A percentile compares a stretch with the other conserved stretches of the same genome.
phyloP scores from a whole-genome alignment of 1,139 yeast species.

The Blastobotrys capitulatus region DNA sequence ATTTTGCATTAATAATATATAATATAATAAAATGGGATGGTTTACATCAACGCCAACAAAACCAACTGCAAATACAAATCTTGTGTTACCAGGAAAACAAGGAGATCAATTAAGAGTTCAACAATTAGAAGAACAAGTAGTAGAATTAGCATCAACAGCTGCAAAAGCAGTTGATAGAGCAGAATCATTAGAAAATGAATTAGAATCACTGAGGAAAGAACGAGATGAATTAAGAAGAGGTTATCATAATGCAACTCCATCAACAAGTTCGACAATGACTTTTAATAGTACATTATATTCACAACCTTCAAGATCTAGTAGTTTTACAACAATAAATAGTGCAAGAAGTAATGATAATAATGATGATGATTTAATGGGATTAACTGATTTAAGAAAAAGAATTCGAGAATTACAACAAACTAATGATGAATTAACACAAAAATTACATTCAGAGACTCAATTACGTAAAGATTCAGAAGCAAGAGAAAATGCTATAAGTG shows the following conservation, averaged over 20 bases:
- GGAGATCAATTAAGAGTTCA: slow-evolving; percentile 29
- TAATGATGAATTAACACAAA: slow-evolving; percentile 26
- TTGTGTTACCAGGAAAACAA: slow-evolving; percentile 24
- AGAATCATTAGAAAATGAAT: slow-evolving; percentile 27
- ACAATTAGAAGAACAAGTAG: slow-evolving; percentile 31
- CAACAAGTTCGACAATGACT: slow-evolving; percentile 2
- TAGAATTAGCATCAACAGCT: slow-evolving; percentile 29
- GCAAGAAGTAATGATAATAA: neutral
- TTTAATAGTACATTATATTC: slow-evolving; percentile 6
- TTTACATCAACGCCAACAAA: neutral
- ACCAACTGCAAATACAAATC: neutral
- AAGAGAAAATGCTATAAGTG: slow-evolving; percentile 53
- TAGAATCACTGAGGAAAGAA: neutral
- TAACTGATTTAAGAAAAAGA: slow-evolving; percentile 15
- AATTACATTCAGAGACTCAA: slow-evolving; percentile 34
- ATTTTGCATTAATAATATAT: neutral
- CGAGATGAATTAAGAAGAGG: slow-evolving; percentile 1
- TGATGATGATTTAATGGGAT: slow-evolving; percentile 12
- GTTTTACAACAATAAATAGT: slow-evolving; percentile 4
- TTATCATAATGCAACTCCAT: slow-evolving; percentile 2
- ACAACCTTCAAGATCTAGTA: slow-evolving; percentile 3
- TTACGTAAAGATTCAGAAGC: slow-evolving; percentile 49
- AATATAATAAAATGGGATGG: slow-evolving; percentile 2
- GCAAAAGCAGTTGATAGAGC: slow-evolving; percentile 34
- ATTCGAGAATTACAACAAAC: slow-evolving; percentile 13